phyloP scores from a whole-genome alignment of 1,284 basidiomycete species.

The Fistulinella cinereoalba region DNA sequence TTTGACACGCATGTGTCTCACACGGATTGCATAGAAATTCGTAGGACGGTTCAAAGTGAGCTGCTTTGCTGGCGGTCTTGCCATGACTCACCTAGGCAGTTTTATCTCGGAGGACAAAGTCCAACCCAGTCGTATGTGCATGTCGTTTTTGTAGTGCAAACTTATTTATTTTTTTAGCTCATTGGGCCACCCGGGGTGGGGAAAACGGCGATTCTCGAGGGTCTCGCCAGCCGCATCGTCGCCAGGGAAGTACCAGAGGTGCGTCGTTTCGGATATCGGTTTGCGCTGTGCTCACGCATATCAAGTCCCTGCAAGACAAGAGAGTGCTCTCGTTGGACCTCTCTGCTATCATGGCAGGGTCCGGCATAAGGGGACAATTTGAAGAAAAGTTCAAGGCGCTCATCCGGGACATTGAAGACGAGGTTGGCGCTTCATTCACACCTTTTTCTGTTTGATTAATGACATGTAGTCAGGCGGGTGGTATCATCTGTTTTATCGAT shows the following conservation, averaged over 20 bases:
- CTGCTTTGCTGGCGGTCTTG: conserved; percentile 9
- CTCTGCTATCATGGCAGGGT: conserved; percentile 79
- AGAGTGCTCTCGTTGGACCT: conserved; percentile 82
- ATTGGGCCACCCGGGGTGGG: conserved; percentile 84
- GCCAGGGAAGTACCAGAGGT: conserved; percentile 91
- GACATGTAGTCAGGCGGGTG: conserved; percentile 45
- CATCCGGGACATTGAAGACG: conserved; percentile 83
- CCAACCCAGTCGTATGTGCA: conserved; percentile 75
- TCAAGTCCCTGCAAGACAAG: conserved; percentile 77
- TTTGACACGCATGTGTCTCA: conserved; percentile 23
- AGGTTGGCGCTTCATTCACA: conserved; percentile 41
- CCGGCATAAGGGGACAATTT: conserved; percentile 86
- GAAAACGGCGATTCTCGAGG: conserved; percentile 92
- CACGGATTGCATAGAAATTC: too few relatives aligned
- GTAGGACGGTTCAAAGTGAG: conserved; percentile 85
- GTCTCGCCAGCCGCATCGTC: conserved; percentile 84
- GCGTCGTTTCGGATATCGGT: conserved; percentile 13
- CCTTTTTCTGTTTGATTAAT: conserved; percentile 1
- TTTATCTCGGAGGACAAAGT: conserved; percentile 78
- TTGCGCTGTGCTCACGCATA: background rate
- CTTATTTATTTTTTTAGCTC: conserved; percentile 41
- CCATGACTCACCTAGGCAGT: conserved; percentile 39
- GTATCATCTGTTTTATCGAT: conserved; percentile 87
- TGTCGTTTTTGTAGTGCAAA: background rate
- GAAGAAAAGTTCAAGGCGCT: conserved; percentile 91